phyloP scores from a whole-genome alignment of 148 eudicot genomes.

The Tetragonia tetragonoides region DNA sequence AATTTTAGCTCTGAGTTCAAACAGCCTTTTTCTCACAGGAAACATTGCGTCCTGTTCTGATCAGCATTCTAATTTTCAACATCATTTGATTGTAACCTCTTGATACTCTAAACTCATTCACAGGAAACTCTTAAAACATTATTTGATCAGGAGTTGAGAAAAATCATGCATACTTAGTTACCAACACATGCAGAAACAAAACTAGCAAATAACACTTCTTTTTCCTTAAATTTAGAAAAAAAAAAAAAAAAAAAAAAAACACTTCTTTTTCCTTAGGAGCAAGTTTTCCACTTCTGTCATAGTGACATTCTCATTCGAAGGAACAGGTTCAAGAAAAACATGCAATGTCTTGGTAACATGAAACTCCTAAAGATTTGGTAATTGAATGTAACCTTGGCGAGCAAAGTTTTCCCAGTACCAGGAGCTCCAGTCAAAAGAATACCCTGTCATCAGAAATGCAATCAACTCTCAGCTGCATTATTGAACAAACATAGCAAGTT shows the following conservation, averaged over 20 bases:
- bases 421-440: conserved; percentile 98
- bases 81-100: no score
- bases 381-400: conserved; percentile 68
- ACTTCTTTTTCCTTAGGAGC: no score
- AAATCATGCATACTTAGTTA: neutral
- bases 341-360: neutral
- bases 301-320: no score
- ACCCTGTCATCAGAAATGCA: conserved; percentile 54
- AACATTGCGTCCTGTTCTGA: neutral
- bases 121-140: neutral
- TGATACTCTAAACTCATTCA: neutral
- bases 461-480: conserved; percentile 4
- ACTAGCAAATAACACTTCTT: neutral
- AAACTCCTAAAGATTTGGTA: neutral
- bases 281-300: no score
- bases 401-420: conserved; percentile 96
- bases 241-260: no score
- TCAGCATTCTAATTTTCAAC: no score
- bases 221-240: no score
- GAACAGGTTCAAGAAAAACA: neutral
- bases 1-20: neutral
- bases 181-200: neutral
- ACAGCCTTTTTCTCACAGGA: neutral
- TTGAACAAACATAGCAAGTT: neutral
- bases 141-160: neutral